These are phyloP conservation scores for Citrullus mucosospermus DNA, from an alignment of 306 rosid genomes.

Conservation along the genomic window DNA sequence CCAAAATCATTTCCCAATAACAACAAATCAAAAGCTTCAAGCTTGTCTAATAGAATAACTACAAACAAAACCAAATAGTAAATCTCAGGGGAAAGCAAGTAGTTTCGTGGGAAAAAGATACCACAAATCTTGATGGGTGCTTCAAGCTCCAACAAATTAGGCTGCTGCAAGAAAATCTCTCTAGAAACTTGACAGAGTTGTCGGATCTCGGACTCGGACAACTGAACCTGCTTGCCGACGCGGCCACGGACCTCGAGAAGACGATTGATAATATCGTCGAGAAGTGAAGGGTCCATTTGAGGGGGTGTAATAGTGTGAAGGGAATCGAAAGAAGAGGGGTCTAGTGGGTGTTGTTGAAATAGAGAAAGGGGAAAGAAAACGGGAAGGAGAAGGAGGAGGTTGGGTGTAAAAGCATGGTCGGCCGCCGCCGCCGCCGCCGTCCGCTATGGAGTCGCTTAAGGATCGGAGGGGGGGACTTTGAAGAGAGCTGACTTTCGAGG, in stretches of 20 bases:
- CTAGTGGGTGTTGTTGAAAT: not conserved
- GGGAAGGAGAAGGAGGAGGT: not conserved
- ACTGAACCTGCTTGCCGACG: constrained; percentile 87
- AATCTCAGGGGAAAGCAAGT: not conserved
- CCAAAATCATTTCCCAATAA: not conserved
- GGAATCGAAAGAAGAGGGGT: not conserved
- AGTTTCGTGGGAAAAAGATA: constrained; percentile 14
- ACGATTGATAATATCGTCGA: constrained; percentile 77
- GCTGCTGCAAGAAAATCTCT: constrained; percentile 74
- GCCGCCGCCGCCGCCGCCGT: not conserved
- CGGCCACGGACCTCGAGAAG: constrained; percentile 73
- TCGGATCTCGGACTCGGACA: constrained; percentile 89
- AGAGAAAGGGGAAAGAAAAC: not conserved
- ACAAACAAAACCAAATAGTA: not conserved
- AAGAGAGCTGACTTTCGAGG: constrained; percentile 4
- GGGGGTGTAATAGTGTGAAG: not conserved
- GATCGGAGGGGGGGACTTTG: not conserved
- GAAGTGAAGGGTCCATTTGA: constrained; percentile 52
- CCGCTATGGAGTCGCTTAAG: not conserved
- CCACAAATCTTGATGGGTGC: constrained; percentile 97
- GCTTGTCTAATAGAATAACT: not conserved
- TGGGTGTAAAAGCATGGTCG: constrained; percentile 5
- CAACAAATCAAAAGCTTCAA: not conserved
- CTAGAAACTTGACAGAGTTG: constrained; percentile 58
- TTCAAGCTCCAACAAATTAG: constrained; percentile 69